phyloP scores from a whole-genome alignment of 2,329 filamentous ascomycete species.

The Kalmusia sp. region DNA sequence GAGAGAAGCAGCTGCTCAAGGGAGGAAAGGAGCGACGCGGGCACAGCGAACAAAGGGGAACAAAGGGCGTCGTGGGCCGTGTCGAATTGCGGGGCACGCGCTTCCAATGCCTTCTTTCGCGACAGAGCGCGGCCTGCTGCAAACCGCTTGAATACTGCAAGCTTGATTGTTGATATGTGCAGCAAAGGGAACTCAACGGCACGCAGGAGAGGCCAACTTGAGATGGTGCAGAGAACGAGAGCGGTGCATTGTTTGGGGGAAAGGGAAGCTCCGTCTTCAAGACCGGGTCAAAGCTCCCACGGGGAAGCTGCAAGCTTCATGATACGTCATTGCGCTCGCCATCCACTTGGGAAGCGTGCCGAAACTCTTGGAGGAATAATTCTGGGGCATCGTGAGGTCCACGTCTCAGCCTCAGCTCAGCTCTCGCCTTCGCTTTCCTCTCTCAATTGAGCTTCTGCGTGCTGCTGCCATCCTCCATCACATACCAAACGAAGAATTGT shows the following conservation, averaged over 20 bases:
- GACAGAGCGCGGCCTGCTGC: background rate
- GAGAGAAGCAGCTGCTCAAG: background rate
- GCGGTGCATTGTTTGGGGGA: constrained; percentile 11
- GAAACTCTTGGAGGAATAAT: constrained; percentile 21
- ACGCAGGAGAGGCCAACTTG: background rate
- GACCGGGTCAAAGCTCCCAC: constrained; percentile 26
- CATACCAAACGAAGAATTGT: background rate
- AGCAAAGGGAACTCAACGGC: background rate
- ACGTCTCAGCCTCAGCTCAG: background rate
- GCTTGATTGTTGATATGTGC: background rate
- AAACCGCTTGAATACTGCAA: background rate
- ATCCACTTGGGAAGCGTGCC: constrained; percentile 24
- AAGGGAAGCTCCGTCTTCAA: too few relatives aligned
- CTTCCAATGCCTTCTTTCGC: background rate
- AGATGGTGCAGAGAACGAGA: background rate
- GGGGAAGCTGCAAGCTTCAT: constrained; percentile 13
- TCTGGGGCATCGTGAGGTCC: constrained; percentile 18
- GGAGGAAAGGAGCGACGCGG: constrained; percentile 27
- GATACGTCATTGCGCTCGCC: constrained; percentile 33
- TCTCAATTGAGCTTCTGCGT: constrained; percentile 15
- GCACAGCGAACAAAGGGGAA: background rate
- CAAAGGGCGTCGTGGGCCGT: too few relatives aligned
- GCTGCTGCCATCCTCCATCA: background rate
- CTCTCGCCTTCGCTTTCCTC: background rate
- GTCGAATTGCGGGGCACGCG: constrained; percentile 1